phyloP scores from a whole-genome alignment of 2,329 filamentous ascomycete genomes.

The Clarireedia homoeocarpa region DNA sequence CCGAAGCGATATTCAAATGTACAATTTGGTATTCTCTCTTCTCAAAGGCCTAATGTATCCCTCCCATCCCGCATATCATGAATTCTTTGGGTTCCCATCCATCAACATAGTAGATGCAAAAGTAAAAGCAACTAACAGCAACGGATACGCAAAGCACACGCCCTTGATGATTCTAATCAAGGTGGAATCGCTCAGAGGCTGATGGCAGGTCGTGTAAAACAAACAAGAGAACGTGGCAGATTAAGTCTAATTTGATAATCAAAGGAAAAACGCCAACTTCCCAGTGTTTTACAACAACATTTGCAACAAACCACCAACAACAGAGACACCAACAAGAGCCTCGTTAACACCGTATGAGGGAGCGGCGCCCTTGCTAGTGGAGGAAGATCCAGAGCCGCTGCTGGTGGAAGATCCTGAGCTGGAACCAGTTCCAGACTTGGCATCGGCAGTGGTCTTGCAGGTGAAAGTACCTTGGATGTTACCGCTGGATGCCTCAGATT shows the following conservation, averaged over 20 bases:
- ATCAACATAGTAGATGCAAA: constrained; percentile 2
- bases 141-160: constrained; percentile 15
- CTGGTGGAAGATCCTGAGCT: constrained; percentile 23
- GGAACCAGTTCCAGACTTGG: constrained; percentile 26
- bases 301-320: constrained; percentile 37
- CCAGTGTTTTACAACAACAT: constrained; percentile 37
- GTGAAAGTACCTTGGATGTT: constrained; percentile 40
- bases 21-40: constrained; percentile 24
- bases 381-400: constrained; percentile 20
- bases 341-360: constrained; percentile 32
- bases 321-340: constrained; percentile 34
- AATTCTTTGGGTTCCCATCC: constrained; percentile 1
- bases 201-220: constrained; percentile 17
- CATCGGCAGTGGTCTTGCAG: constrained; percentile 31
- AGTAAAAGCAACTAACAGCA: constrained; percentile 1
- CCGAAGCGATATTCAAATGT: constrained; percentile 18
- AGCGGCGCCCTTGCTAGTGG: constrained; percentile 31
- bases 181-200: constrained; percentile 23
- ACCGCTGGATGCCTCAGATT: constrained; percentile 24
- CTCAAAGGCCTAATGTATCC: constrained; percentile 13
- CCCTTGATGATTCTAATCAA: constrained; percentile 14
- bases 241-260: constrained; percentile 31
- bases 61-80: constrained; percentile 3
- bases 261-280: constrained; percentile 28
- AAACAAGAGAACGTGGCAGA: constrained; percentile 29